Conservation (phyloP, 257 asterid genomes). For the Lithospermum erythrorhizon region DNA sequence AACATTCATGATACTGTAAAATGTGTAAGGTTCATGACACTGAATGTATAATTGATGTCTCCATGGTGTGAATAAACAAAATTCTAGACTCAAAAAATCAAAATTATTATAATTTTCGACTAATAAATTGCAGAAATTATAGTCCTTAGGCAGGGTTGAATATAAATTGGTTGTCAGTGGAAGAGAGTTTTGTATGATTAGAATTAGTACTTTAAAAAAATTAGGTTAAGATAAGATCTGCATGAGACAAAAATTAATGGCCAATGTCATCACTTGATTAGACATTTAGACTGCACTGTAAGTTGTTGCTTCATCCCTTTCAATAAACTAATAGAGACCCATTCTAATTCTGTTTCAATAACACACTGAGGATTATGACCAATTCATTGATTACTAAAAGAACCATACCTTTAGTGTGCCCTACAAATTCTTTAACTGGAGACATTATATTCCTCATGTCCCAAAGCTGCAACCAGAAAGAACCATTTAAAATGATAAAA, state of each 20-base stretch:
- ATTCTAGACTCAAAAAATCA: too few species aligned
- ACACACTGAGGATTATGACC: neutral
- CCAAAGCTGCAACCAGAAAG: constrained; percentile 65
- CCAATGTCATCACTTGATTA: neutral
- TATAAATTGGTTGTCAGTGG: too few species aligned
- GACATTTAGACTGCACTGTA: too few species aligned
- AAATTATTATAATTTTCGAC: too few species aligned
- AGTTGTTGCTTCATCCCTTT: neutral
- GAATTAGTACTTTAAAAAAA: too few species aligned
- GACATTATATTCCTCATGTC: constrained; percentile 84
- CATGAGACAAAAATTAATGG: neutral
- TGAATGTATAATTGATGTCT: neutral
- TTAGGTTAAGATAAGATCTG: too few species aligned
- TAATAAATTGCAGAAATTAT: too few species aligned
- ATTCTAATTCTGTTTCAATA: neutral
- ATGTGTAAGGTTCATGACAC: too few species aligned
- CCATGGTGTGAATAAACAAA: neutral
- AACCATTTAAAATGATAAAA: constrained; percentile 12
- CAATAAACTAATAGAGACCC: neutral
- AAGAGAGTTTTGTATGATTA: too few species aligned
- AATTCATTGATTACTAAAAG: neutral
- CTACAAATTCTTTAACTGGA: constrained; percentile 85
- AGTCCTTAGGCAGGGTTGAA: too few species aligned
- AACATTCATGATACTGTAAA: too few species aligned
- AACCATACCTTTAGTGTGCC: constrained; percentile 86